A percentile compares a stretch with the other conserved stretches of the same genome.
phyloP scores from a whole-genome alignment of 192 early-diverging fungal species.

The Funneliformis geosporum region DNA sequence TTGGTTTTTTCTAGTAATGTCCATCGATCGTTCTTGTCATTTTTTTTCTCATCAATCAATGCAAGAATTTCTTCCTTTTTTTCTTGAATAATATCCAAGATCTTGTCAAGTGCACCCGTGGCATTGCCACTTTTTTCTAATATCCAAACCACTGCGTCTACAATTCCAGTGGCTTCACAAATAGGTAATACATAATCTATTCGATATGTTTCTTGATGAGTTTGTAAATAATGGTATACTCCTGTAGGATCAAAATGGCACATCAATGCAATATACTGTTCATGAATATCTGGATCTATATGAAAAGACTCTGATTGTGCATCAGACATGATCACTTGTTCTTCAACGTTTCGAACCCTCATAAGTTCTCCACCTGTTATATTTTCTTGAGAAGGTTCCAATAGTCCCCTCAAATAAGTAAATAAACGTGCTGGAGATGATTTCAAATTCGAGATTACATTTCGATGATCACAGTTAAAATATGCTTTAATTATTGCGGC shows the following conservation, averaged over 20 bases:
- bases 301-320: constrained; percentile 20
- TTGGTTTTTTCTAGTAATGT: constrained; percentile 51
- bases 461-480: constrained; percentile 56
- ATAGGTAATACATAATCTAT: constrained; percentile 47
- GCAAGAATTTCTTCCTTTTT: constrained; percentile 44
- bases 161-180: constrained; percentile 53
- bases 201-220: constrained; percentile 48
- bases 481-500: constrained; percentile 54
- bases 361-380: not conserved
- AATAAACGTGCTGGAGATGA: constrained; percentile 51
- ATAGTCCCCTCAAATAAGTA: constrained; percentile 55
- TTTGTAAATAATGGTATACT: constrained; percentile 59
- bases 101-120: constrained; percentile 53
- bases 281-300: constrained; percentile 50
- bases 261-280: constrained; percentile 59
- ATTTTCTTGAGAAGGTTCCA: constrained; percentile 44
- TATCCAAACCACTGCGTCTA: constrained; percentile 65
- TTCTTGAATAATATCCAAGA: constrained; percentile 56
- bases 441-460: constrained; percentile 45
- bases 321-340: constrained; percentile 23
- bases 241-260: constrained; percentile 63
- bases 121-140: constrained; percentile 58
- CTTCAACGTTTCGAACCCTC: constrained; percentile 22
- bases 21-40: constrained; percentile 45
- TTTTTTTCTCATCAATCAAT: constrained; percentile 44